These are phyloP conservation scores for Pseudogymnoascus sp. DNA, from an alignment of 2,329 filamentous ascomycete genomes.

Conservation along the genomic window DNA sequence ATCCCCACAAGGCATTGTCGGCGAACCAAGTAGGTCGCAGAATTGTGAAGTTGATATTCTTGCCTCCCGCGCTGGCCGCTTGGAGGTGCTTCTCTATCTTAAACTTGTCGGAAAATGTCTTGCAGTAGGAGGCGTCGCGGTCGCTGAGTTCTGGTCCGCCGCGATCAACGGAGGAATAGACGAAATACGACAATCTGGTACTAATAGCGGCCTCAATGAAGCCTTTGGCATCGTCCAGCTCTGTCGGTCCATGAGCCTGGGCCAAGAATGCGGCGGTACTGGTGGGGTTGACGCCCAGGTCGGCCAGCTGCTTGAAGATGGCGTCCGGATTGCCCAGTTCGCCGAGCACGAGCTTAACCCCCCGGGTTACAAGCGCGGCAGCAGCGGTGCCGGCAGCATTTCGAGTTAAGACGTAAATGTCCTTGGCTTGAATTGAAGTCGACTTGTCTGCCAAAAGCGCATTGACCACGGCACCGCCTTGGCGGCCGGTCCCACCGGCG, in stretches of 20 bases:
- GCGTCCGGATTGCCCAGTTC: conserved; percentile 44
- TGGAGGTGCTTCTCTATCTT: conserved; percentile 50
- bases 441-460: conserved; percentile 31
- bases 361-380: conserved; percentile 38
- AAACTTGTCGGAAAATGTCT: conserved; percentile 49
- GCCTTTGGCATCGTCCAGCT: conserved; percentile 43
- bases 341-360: conserved; percentile 49
- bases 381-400: conserved; percentile 41
- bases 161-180: conserved; percentile 53
- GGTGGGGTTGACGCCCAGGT: conserved; percentile 43
- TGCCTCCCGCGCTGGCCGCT: conserved; percentile 30
- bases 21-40: conserved; percentile 50
- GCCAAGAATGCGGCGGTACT: conserved; percentile 42
- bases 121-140: conserved; percentile 41
- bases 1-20: conserved; percentile 35
- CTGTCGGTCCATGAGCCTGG: conserved; percentile 27
- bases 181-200: conserved; percentile 44
- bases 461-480: conserved; percentile 39
- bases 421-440: conserved; percentile 26
- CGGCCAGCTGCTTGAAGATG: conserved; percentile 37
- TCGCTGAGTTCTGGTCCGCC: conserved; percentile 39
- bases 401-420: conserved; percentile 54
- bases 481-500: conserved; percentile 42
- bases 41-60: conserved; percentile 45
- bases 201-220: conserved; percentile 45